Percentiles rank a stretch among this genome's conserved stretches.
phyloP scores from a whole-genome alignment of 2,329 filamentous ascomycete species.

The Pseudophaeomoniella oleicola region DNA sequence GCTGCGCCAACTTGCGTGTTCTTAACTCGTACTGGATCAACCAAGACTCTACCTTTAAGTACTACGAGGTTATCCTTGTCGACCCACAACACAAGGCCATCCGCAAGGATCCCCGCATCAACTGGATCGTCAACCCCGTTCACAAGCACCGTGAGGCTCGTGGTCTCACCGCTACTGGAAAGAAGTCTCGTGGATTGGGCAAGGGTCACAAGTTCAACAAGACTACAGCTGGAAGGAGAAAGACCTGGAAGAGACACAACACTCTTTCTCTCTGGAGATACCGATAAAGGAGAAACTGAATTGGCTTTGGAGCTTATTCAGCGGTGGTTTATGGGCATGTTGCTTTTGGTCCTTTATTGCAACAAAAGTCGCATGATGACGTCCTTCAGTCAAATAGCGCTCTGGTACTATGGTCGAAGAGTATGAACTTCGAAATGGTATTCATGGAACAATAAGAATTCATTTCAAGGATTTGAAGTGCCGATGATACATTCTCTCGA shows the following conservation, averaged over 20 bases:
- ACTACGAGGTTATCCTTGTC: slow-evolving; percentile 99
- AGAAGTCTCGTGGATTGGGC: slow-evolving; percentile 98
- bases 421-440: too few relatives aligned
- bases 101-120: slow-evolving; percentile 97
- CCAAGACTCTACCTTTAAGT: slow-evolving; percentile 99
- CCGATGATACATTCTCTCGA: too few relatives aligned
- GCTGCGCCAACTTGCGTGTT: slow-evolving; percentile 96
- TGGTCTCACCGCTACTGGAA: slow-evolving; percentile 95
- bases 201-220: slow-evolving; percentile 99
- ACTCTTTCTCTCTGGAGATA: slow-evolving; percentile 98
- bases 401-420: not conserved
- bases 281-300: slow-evolving; percentile 40
- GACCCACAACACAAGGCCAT: slow-evolving; percentile 99
- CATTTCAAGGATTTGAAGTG: too few relatives aligned
- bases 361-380: not conserved
- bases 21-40: slow-evolving; percentile 99
- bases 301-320: not conserved
- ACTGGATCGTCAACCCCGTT: slow-evolving; percentile 99
- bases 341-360: not conserved
- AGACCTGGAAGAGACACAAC: slow-evolving; percentile 99
- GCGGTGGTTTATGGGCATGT: not conserved
- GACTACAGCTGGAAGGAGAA: slow-evolving; percentile 89
- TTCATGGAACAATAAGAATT: too few relatives aligned
- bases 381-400: not conserved
- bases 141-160: slow-evolving; percentile 99